Percentiles rank a stretch among this genome's conserved stretches.
Evolutionary conservation across 345 rosid genomes (phyloP).

Genomic region (Arabidopsis thaliana): DNA sequence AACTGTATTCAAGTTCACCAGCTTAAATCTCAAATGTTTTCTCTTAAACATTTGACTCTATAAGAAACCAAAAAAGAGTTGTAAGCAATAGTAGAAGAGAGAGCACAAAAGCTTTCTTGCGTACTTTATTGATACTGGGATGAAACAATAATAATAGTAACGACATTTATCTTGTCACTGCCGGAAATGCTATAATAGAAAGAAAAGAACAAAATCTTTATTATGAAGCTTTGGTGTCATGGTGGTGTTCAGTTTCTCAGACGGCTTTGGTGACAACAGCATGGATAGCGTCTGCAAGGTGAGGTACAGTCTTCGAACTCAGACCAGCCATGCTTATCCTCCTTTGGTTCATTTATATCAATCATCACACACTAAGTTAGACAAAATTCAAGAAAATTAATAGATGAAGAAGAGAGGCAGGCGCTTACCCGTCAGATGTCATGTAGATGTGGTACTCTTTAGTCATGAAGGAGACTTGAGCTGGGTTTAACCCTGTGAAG

Average conservation of each 20-base stretch:
- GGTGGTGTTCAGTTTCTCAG: constrained; percentile 26
- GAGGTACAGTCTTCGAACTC: constrained; percentile 70
- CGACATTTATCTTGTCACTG: constrained; percentile 16
- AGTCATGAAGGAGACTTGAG: constrained; percentile 70
- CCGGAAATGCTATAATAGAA: constrained; percentile 5
- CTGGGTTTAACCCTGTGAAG: constrained; percentile 67
- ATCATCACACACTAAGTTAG: constrained; percentile 11
- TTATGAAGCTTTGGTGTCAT: background rate
- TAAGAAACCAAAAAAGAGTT: background rate
- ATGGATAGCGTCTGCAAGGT: constrained; percentile 76
- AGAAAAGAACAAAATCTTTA: background rate
- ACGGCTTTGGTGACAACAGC: constrained; percentile 55
- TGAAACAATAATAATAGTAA: constrained; percentile 15
- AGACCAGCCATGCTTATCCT: constrained; percentile 88
- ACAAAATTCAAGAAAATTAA: constrained; percentile 7
- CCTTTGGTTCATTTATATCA: constrained; percentile 43
- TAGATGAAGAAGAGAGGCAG: background rate
- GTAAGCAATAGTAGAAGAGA: background rate
- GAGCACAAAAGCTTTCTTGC: constrained; percentile 7
- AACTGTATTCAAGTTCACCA: constrained; percentile 1
- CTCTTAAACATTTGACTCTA: background rate
- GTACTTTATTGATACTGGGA: constrained; percentile 20
- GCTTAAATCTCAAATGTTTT: background rate
- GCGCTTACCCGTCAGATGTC: constrained; percentile 77
- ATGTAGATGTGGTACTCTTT: constrained; percentile 77